A percentile compares a stretch with the other conserved stretches of the same genome.
These are phyloP conservation scores for Xanthoconium purpureum DNA, from an alignment of 768 basidiomycete species.

Conservation along the genomic window DNA sequence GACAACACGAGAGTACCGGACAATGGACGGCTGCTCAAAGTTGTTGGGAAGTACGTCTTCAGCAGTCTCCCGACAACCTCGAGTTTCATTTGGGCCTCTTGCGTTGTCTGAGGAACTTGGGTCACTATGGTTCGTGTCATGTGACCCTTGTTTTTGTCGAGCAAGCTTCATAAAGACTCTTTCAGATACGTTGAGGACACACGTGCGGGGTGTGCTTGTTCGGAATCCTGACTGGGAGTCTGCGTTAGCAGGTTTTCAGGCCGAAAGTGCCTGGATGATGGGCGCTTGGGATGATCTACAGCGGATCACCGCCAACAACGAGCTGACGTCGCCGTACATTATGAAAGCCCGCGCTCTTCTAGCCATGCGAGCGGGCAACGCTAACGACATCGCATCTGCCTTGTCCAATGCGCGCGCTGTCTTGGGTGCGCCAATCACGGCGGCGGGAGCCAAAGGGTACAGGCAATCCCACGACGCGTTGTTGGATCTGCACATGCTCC, in stretches of 20 bases:
- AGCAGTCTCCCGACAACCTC: constrained; percentile 86
- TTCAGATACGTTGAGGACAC: constrained; percentile 91
- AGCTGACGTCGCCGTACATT: constrained; percentile 56
- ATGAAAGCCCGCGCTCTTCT: constrained; percentile 79
- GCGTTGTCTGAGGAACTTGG: constrained; percentile 88
- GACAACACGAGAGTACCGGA: constrained; percentile 96
- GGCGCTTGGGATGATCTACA: constrained; percentile 89
- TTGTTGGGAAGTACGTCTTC: constrained; percentile 96
- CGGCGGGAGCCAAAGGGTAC: constrained; percentile 79
- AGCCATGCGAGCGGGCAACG: constrained; percentile 63
- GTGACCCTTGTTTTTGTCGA: not conserved
- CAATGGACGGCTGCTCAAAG: constrained; percentile 98
- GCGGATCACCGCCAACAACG: constrained; percentile 48
- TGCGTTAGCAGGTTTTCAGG: constrained; percentile 75
- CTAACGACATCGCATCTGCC: constrained; percentile 42
- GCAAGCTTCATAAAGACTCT: not conserved
- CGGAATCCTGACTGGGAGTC: constrained; percentile 82
- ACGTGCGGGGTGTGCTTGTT: constrained; percentile 86
- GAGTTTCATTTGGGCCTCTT: constrained; percentile 86
- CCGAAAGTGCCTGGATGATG: constrained; percentile 95
- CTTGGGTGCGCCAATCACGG: constrained; percentile 77
- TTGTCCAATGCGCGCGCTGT: constrained; percentile 64
- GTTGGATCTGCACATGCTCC: constrained; percentile 78
- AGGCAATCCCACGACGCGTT: constrained; percentile 84
- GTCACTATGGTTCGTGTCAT: constrained; percentile 84